Evolutionary conservation across 2,329 filamentous ascomycete species (phyloP), one percentile per base, ranked within the genome.

Genomic region (Scleromitrula shiraiana): DNA sequence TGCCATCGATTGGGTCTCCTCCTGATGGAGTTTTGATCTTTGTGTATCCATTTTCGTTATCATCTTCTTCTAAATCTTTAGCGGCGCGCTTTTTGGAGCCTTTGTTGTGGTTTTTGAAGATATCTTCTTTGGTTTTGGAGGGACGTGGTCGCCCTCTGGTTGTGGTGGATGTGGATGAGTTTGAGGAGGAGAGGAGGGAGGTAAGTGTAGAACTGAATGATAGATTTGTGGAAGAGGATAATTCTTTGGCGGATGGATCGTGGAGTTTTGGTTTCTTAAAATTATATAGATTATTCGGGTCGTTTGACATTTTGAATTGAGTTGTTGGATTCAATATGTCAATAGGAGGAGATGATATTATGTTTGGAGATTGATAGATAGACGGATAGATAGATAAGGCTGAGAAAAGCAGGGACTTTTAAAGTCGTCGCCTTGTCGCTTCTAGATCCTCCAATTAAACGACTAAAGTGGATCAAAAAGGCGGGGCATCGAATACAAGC

Each of bases 131-230:
- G 23, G 69, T 69, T 51, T 74, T 75, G 8, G 70, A 72, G 5
- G 78, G 67, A 29, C 77, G 73, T 2, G 75, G 60, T 26, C 82
- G 76, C 29, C 71, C 75, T 5, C 64, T 38, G n/a, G 68, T 63
- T 6, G 69, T 59, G 14, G 68, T 56, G 66, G 53, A 43, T n/a
- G 69, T 53, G 20, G 54, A 54, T 50, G 65, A 67, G n/a, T 69
- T 66, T n/a, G 69, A 65, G 46, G 83, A 73, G 46, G 83, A 73
- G 68, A 96, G 88, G 47, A 96, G 80, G 38, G 83, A 86, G 58
- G 85, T 84, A 53, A 97, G 79, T 56, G 93, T 86, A 9, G 88
- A 87, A n/a, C 85, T 82, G 70, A 98, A 97, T 63, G 88, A 82
- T 46, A 95, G 78, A 37, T 80, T 83, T 42, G 79, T 81, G 15